Evolutionary conservation across 2,329 filamentous ascomycete genomes (phyloP).

Genomic region (Ceratocystis papillata): DNA sequence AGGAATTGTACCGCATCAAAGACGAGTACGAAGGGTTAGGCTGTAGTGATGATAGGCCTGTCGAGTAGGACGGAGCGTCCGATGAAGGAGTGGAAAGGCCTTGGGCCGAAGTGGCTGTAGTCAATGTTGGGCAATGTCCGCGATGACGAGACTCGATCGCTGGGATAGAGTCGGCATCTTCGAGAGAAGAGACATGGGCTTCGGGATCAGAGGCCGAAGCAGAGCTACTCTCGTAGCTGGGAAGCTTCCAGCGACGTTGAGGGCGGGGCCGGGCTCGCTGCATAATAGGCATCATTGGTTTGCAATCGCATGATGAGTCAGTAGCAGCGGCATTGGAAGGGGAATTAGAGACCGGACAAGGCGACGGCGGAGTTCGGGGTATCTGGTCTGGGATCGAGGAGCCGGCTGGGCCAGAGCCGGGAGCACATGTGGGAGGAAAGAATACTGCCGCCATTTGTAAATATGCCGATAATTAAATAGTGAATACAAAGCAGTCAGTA

Average conservation of each 20-base stretch:
- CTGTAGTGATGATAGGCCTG: slow-evolving; percentile 14
- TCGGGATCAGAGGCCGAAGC: background rate
- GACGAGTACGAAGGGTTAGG: slow-evolving; percentile 13
- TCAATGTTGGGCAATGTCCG: slow-evolving; percentile 8
- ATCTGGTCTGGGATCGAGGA: background rate
- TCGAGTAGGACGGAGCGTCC: slow-evolving; percentile 11
- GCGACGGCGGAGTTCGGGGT: slow-evolving; percentile 1
- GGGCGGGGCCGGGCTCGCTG: slow-evolving; percentile 17
- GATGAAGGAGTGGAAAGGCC: slow-evolving; percentile 8
- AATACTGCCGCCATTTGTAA: slow-evolving; percentile 19
- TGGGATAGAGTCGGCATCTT: background rate
- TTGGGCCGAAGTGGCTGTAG: background rate
- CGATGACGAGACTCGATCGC: background rate
- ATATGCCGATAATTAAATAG: slow-evolving; percentile 11
- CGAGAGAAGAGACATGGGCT: background rate
- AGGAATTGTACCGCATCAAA: slow-evolving; percentile 15
- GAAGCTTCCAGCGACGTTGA: slow-evolving; percentile 10
- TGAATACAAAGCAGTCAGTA: slow-evolving; percentile 8
- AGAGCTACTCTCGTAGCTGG: slow-evolving; percentile 12
- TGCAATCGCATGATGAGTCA: background rate
- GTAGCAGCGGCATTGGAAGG: background rate
- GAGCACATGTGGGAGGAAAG: background rate
- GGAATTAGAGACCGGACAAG: background rate
- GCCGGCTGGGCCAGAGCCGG: background rate
- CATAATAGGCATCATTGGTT: slow-evolving; percentile 16